These are phyloP conservation scores for Beta corolliflora DNA, from an alignment of 179 eudicot genomes.

Conservation along the genomic window DNA sequence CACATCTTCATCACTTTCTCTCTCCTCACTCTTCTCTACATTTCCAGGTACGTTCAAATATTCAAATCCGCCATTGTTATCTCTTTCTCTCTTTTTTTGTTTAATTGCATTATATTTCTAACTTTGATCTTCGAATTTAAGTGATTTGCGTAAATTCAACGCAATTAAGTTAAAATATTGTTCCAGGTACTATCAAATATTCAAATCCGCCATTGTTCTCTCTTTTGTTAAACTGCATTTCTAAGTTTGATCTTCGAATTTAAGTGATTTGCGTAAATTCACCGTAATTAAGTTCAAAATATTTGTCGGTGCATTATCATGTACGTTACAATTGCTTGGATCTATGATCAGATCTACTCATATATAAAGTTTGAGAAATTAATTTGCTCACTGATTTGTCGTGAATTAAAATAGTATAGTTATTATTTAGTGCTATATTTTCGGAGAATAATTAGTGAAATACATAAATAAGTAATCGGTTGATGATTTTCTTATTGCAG, in stretches of 20 bases:
- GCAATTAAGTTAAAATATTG: too few relatives aligned
- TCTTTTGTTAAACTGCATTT: too few relatives aligned
- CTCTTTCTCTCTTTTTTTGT: too few relatives aligned
- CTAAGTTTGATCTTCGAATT: too few relatives aligned
- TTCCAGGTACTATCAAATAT: too few relatives aligned
- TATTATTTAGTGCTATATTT: neutral
- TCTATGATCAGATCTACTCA: constrained; percentile 23
- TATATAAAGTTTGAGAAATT: too few relatives aligned
- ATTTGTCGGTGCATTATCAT: neutral
- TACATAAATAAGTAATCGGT: neutral
- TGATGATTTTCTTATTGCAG: neutral
- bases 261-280: neutral
- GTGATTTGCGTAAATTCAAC: too few relatives aligned
- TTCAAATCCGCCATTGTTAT: too few relatives aligned
- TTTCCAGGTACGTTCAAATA: neutral
- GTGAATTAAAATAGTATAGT: too few relatives aligned
- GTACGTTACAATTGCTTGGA: neutral
- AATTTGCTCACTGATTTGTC: too few relatives aligned
- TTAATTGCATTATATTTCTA: too few relatives aligned
- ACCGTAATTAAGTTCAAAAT: neutral
- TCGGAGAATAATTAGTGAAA: neutral
- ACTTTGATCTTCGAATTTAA: too few relatives aligned
- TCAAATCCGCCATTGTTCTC: neutral
- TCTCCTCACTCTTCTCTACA: neutral
- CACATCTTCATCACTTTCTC: neutral